phyloP scores from a whole-genome alignment of 1,284 basidiomycete species.

The Phlebopus sp. region DNA sequence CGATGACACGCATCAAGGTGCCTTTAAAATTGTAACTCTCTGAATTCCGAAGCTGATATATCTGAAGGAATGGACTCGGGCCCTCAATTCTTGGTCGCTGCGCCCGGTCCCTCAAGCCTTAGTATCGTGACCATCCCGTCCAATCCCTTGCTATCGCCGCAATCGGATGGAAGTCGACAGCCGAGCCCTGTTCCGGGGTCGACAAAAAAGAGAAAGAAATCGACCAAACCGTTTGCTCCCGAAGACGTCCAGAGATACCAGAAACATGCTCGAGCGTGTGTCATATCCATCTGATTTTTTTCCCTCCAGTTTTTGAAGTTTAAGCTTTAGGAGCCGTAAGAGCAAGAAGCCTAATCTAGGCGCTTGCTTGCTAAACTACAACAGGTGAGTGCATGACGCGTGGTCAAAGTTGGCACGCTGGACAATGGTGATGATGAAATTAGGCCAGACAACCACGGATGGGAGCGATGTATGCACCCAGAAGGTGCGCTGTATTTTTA shows the following conservation, averaged over 20 bases:
- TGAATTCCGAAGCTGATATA: no score
- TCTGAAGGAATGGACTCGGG: no score
- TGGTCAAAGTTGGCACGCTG: no score
- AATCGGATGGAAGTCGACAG: background rate
- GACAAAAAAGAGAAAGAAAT: background rate
- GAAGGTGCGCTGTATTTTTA: conserved; percentile 9
- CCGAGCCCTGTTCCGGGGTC: no score
- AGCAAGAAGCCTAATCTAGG: background rate
- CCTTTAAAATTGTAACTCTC: no score
- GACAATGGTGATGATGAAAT: background rate
- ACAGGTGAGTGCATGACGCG: background rate
- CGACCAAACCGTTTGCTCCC: background rate
- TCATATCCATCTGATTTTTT: no score
- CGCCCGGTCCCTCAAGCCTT: background rate
- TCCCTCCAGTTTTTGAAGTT: background rate
- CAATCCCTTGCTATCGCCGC: no score
- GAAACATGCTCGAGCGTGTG: background rate
- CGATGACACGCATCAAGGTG: no score
- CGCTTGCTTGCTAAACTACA: background rate
- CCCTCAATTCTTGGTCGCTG: no score
- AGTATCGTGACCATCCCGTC: no score
- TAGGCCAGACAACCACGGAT: background rate
- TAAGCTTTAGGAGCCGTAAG: background rate
- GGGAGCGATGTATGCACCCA: conserved; percentile 7
- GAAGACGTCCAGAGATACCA: background rate